Conservation (phyloP, 148 eudicot genomes). For the Vaccinium macrocarpon region DNA sequence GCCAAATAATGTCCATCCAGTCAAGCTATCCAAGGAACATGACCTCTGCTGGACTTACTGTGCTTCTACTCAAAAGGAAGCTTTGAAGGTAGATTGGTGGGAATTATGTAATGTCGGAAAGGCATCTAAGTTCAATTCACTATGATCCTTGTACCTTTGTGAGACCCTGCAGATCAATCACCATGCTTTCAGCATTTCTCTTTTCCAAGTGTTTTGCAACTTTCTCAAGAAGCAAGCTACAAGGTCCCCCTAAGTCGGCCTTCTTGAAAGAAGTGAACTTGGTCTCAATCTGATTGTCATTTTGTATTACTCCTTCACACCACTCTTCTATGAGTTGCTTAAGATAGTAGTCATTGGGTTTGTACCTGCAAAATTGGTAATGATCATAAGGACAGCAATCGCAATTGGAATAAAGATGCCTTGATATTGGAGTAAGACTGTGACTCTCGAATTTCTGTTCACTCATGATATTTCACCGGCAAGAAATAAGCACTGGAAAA, state of each 20-base stretch:
- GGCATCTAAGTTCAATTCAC: neutral
- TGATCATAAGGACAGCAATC: neutral
- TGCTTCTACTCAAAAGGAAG: neutral
- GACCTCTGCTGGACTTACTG: neutral
- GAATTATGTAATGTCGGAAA: neutral
- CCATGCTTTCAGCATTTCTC: slow-evolving; percentile 50
- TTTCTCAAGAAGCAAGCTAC: slow-evolving; percentile 78
- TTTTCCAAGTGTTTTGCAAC: slow-evolving; percentile 78
- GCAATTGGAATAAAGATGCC: neutral
- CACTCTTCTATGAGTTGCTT: slow-evolving; percentile 94
- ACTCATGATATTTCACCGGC: no score
- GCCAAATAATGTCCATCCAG: neutral
- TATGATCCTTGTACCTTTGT: slow-evolving; percentile 49
- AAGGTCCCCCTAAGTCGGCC: slow-evolving; percentile 46
- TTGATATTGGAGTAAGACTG: no score
- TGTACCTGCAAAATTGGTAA: slow-evolving; percentile 49
- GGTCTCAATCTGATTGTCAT: slow-evolving; percentile 32
- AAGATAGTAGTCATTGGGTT: slow-evolving; percentile 84
- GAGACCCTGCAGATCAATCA: slow-evolving; percentile 78
- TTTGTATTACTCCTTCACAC: slow-evolving; percentile 89
- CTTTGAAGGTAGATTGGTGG: neutral
- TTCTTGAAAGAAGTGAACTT: slow-evolving; percentile 29
- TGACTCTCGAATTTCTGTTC: no score
- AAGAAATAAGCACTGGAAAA: no score
- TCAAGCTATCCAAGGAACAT: neutral